Percentiles rank a stretch among this genome's conserved stretches.
Evolutionary conservation across 176 grass and related monocot species (phyloP).

Genomic region (barley (Hordeum vulgare)): DNA sequence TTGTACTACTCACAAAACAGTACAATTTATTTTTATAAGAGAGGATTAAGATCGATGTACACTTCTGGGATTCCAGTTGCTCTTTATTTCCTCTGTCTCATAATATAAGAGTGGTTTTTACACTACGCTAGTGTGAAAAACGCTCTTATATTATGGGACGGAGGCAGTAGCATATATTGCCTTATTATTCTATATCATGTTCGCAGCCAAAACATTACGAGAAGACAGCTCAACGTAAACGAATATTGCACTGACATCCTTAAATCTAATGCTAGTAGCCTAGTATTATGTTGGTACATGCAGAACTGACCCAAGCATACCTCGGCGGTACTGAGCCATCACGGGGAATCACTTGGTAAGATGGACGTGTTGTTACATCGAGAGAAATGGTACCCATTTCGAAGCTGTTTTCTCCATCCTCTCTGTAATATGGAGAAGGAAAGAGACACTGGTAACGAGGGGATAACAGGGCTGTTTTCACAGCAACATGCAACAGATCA

Average conservation of each 20-base stretch:
- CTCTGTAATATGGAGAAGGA: constrained; percentile 34
- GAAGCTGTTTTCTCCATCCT: constrained; percentile 16
- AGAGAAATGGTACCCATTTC: constrained; percentile 25
- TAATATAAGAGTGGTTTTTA: no score
- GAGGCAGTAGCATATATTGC: background rate
- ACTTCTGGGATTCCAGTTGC: background rate
- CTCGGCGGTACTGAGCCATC: constrained; percentile 41
- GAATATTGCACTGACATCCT: background rate
- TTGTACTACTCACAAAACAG: background rate
- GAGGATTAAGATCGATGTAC: background rate
- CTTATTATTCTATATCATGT: background rate
- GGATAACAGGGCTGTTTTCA: constrained; percentile 37
- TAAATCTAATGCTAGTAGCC: background rate
- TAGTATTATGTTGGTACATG: background rate
- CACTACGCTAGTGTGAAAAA: no score
- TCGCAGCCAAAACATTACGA: background rate
- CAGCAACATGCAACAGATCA: constrained; percentile 46
- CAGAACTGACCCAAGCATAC: constrained; percentile 26
- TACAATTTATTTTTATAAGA: background rate
- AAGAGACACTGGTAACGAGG: constrained; percentile 33
- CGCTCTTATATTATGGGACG: no score
- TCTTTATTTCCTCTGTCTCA: no score
- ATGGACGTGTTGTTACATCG: constrained; percentile 34
- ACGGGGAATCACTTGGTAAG: constrained; percentile 19
- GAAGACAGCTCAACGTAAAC: background rate